Base-by-base conservation (phyloP, 495 filamentous ascomycete species). In the Aspergillus sparsus region DNA sequence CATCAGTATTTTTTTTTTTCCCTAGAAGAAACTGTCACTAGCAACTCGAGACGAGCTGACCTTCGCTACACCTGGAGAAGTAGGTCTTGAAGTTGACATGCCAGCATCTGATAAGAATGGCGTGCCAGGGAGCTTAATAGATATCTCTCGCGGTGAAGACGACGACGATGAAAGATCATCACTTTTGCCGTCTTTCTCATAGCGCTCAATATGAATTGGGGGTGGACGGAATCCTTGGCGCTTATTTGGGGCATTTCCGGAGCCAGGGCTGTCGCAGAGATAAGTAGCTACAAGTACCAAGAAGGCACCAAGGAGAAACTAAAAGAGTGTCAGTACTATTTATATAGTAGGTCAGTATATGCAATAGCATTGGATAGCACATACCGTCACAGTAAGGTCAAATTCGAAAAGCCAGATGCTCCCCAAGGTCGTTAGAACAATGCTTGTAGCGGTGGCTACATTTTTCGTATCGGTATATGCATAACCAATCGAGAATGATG, bases 371-470 rank as follows among this genome's bases (percentile, higher is more conserved):
- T 15, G 16, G n/a, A 55, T 67, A 53, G 71, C 57, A 81, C 89
- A 73, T 83, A 97, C 93, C 55, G 78, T 81, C 37, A 66, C 64
- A 8, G 87, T 90, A 27, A 95, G 80, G 21, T 84, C 70, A 61
- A 96, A 89, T 37, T 90, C 83, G 69, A 97, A 97, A 61, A 95
- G 87, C 72, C 83, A 89, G 5, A 96, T 77, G 65, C 92, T 97
- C 49, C 88, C 90, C 11, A 96, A 58, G 57, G 89, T 90, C 66
- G 90, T 93, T 41, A 96, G 74, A 42, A 97, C 74, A 49, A 97
- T 93, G 70, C 88, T 96, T 37, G 94, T 89, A 61, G 89, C 93
- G 9, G 91, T 93, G 3, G 93, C 92, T 73, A 95, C 89, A 72
- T 91, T 96, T 80, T 90, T 94, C 71, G 94, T 88, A 37, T 75